Evolutionary conservation across 2,329 filamentous ascomycete species (phyloP).

Genomic region (Ophiocordyceps polyrhachis-furcata): DNA sequence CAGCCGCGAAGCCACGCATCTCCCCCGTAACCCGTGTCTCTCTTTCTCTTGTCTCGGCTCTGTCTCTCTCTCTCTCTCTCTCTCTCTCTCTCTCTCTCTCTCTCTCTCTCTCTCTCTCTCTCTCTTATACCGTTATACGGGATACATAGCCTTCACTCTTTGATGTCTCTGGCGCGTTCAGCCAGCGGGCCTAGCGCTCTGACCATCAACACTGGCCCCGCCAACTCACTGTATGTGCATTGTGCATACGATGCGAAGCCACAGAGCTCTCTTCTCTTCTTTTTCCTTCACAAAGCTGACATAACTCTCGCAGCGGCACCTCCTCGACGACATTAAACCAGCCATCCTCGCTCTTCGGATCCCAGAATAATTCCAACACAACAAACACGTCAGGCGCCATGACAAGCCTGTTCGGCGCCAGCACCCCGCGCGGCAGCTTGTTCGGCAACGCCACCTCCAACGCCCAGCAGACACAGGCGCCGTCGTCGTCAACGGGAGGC

Average conservation of each 20-base stretch:
- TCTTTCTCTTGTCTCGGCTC: no score
- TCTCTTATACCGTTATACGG: no score
- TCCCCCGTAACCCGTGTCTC: no score
- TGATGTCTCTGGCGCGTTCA: constrained; percentile 35
- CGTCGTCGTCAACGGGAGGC: constrained; percentile 3
- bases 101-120: background rate
- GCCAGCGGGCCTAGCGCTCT: constrained; percentile 40
- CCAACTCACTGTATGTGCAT: constrained; percentile 28
- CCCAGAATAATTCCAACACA: constrained; percentile 9
- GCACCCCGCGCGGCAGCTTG: constrained; percentile 9
- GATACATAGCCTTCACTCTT: constrained; percentile 2
- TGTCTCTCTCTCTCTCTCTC: background rate
- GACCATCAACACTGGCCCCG: constrained; percentile 44
- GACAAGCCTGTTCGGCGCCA: constrained; percentile 9
- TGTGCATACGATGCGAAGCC: background rate
- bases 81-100: background rate
- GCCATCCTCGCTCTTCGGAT: constrained; percentile 18
- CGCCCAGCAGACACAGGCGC: constrained; percentile 7
- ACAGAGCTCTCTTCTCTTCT: no score
- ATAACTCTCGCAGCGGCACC: constrained; percentile 7
- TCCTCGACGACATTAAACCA: constrained; percentile 3
- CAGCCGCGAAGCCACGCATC: no score
- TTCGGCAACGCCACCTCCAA: constrained; percentile 12
- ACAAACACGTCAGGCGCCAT: constrained; percentile 9
- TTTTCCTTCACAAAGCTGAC: background rate